These are phyloP conservation scores for Hypoxylon sp. DNA, from an alignment of 2,329 filamentous ascomycete genomes.

Conservation along the genomic window DNA sequence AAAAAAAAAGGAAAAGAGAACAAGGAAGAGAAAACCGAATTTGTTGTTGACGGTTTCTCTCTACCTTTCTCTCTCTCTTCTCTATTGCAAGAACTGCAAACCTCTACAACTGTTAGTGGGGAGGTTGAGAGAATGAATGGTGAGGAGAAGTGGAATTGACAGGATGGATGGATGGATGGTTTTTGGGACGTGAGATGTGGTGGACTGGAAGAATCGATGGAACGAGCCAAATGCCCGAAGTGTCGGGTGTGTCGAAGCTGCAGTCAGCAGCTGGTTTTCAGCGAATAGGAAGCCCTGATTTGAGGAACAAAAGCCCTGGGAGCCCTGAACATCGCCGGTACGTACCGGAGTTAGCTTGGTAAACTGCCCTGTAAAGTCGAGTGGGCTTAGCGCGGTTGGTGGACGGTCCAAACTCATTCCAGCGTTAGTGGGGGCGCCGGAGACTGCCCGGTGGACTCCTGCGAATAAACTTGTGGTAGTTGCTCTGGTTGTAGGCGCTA, in stretches of 20 bases:
- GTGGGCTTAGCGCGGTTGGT: constrained; percentile 45
- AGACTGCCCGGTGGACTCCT: constrained; percentile 12
- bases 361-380: constrained; percentile 37
- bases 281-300: constrained; percentile 25
- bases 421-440: constrained; percentile 32
- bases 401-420: constrained; percentile 43
- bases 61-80: constrained; percentile 47
- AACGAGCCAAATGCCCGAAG: constrained; percentile 45
- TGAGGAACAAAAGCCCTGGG: constrained; percentile 27
- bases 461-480: constrained; percentile 16
- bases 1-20: constrained; percentile 49
- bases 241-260: constrained; percentile 45
- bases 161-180: constrained; percentile 44
- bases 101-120: constrained; percentile 49
- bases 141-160: constrained; percentile 51
- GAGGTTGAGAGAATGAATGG: constrained; percentile 48
- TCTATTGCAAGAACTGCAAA: constrained; percentile 43
- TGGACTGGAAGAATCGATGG: constrained; percentile 47
- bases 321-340: constrained; percentile 28
- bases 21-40: constrained; percentile 50
- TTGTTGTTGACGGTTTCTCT: constrained; percentile 45
- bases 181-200: constrained; percentile 47
- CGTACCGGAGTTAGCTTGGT: constrained; percentile 24
- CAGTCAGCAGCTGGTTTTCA: constrained; percentile 40
- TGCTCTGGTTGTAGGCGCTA: background rate